Evolutionary conservation across 2,329 filamentous ascomycete species (phyloP).

Genomic region (Nakataea oryzae): DNA sequence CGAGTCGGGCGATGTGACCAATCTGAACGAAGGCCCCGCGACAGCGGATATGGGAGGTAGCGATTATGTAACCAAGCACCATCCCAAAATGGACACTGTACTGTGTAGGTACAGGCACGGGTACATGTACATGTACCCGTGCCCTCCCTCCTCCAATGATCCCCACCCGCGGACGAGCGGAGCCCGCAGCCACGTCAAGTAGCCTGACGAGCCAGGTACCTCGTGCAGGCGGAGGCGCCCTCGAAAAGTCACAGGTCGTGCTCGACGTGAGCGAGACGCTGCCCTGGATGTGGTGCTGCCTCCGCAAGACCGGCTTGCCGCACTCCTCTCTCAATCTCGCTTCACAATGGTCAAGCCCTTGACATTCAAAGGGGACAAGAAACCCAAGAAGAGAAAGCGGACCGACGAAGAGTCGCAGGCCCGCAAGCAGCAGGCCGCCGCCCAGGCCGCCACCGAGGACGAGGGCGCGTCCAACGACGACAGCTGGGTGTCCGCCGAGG

Average conservation of each 20-base stretch:
- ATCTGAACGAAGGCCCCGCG: not conserved
- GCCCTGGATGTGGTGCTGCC: too few relatives aligned
- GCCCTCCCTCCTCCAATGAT: too few relatives aligned
- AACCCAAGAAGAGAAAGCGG: constrained; percentile 84
- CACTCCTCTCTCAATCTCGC: not conserved
- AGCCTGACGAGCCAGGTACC: not conserved
- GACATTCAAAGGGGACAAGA: constrained; percentile 95
- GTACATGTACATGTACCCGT: too few relatives aligned
- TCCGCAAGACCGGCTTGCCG: not conserved
- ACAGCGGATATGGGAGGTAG: too few relatives aligned
- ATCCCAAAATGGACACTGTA: too few relatives aligned
- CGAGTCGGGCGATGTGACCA: not conserved
- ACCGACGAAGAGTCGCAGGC: constrained; percentile 23
- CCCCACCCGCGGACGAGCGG: not conserved
- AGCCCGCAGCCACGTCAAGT: not conserved
- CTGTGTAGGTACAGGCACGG: too few relatives aligned
- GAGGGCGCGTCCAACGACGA: constrained; percentile 54
- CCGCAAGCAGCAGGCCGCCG: constrained; percentile 21
- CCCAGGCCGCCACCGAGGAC: constrained; percentile 19
- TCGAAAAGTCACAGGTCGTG: too few relatives aligned
- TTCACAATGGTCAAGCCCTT: constrained; percentile 73
- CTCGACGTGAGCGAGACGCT: not conserved
- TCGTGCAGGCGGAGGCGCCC: too few relatives aligned
- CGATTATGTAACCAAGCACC: not conserved
- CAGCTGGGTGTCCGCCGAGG: constrained; percentile 83